A percentile compares a stretch with the other conserved stretches of the same genome.
Evolutionary conservation across 306 rosid genomes (phyloP).

Genomic region (Trifolium subterraneum): DNA sequence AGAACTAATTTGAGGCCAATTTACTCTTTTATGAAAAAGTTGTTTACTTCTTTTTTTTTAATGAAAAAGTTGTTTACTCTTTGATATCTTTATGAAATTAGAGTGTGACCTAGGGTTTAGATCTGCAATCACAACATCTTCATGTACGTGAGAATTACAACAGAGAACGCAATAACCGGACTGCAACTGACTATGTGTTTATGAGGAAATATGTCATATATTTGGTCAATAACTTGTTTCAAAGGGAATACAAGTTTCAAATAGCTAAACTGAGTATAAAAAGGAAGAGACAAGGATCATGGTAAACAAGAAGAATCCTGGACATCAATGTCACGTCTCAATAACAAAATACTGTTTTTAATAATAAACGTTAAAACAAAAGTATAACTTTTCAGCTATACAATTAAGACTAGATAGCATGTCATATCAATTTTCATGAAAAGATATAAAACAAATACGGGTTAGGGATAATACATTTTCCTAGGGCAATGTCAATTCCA

Average conservation of each 20-base stretch:
- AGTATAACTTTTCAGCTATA: slow-evolving; percentile 12
- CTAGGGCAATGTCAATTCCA: slow-evolving; percentile 82
- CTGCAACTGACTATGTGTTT: background rate
- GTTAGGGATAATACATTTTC: slow-evolving; percentile 71
- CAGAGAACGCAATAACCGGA: slow-evolving; percentile 12
- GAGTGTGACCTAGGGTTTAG: background rate
- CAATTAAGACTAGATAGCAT: slow-evolving; percentile 12
- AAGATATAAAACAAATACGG: slow-evolving; percentile 35
- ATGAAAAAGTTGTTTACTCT: too few relatives aligned
- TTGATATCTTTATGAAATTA: slow-evolving; percentile 1
- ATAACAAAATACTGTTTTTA: background rate
- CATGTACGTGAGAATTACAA: slow-evolving; percentile 24
- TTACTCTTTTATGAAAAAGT: slow-evolving; percentile 25
- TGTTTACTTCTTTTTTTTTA: too few relatives aligned
- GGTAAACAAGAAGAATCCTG: slow-evolving; percentile 24
- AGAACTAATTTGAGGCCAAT: slow-evolving; percentile 5
- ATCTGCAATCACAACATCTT: slow-evolving; percentile 13
- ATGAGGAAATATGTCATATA: slow-evolving; percentile 16
- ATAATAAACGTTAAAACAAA: slow-evolving; percentile 16
- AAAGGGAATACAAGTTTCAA: slow-evolving; percentile 15
- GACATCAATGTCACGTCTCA: background rate
- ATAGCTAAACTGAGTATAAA: slow-evolving; percentile 15
- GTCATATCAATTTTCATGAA: slow-evolving; percentile 4
- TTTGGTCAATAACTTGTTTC: slow-evolving; percentile 5
- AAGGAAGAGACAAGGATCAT: slow-evolving; percentile 27